Percentiles rank a stretch among this genome's conserved stretches.
Evolutionary conservation across 192 early-diverging fungal species (phyloP).

Genomic region (Backusella morwellensis): DNA sequence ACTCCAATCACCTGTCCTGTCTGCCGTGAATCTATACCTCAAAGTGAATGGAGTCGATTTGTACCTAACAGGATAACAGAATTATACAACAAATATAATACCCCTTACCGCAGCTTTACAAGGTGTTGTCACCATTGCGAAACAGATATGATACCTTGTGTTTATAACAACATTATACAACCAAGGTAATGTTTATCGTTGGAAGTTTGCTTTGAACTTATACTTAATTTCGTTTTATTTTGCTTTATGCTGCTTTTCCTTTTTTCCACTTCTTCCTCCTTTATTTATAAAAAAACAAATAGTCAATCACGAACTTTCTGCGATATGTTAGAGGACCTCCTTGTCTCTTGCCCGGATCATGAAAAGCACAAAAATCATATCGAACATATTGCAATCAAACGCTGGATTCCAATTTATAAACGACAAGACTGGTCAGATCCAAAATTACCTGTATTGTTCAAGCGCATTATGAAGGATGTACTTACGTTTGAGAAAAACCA

Average conservation of each 20-base stretch:
- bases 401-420: slow-evolving; percentile 1
- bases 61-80: slow-evolving; percentile 42
- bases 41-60: slow-evolving; percentile 56
- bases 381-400: neutral
- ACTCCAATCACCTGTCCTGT: slow-evolving; percentile 60
- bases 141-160: slow-evolving; percentile 42
- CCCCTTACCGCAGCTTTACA: slow-evolving; percentile 50
- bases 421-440: slow-evolving; percentile 12
- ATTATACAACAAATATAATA: slow-evolving; percentile 51
- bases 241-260: neutral
- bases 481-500: neutral
- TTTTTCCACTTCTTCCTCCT: neutral
- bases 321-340: neutral
- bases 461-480: slow-evolving; percentile 4
- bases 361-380: slow-evolving; percentile 12
- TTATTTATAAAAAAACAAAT: neutral
- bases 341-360: neutral
- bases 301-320: neutral
- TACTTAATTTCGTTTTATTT: neutral
- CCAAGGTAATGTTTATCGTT: slow-evolving; percentile 5
- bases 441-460: slow-evolving; percentile 2
- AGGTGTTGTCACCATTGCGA: slow-evolving; percentile 51
- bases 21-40: slow-evolving; percentile 47
- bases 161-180: neutral
- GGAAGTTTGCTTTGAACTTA: neutral